These are phyloP conservation scores for Sporothrix inflata DNA, from an alignment of 2,329 filamentous ascomycete genomes.

Conservation along the genomic window DNA sequence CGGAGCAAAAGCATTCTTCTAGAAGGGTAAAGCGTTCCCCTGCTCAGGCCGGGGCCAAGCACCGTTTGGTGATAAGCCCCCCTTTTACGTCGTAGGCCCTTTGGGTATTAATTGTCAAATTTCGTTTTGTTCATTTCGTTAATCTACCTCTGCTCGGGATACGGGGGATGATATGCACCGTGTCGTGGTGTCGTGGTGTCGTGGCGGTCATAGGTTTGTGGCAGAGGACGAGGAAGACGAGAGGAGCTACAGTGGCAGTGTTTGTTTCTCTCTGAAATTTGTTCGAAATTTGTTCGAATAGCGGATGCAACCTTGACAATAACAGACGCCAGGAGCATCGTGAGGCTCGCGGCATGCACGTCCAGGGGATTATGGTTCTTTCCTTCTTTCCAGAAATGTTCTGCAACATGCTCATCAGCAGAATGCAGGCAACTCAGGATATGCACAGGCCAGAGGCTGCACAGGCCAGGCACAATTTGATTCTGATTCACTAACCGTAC, in stretches of 20 bases:
- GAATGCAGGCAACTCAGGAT: not conserved
- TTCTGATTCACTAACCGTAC: constrained; percentile 5
- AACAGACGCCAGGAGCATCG: not conserved
- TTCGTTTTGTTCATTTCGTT: constrained; percentile 24
- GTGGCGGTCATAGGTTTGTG: not conserved
- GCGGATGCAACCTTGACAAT: constrained; percentile 17
- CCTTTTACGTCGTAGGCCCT: not conserved
- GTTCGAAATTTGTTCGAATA: constrained; percentile 21
- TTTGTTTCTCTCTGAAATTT: constrained; percentile 3
- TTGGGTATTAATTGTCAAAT: constrained; percentile 6
- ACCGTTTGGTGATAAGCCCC: not conserved
- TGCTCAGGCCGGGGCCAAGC: not conserved
- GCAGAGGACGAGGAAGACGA: not conserved
- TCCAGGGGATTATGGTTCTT: not conserved
- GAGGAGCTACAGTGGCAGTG: not conserved
- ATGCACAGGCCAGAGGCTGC: not conserved
- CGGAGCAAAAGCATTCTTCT: not conserved
- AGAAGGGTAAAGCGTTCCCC: constrained; percentile 5
- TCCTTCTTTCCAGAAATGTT: constrained; percentile 8
- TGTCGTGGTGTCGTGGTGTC: not conserved
- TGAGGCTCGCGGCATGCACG: not conserved
- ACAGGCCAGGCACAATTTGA: constrained; percentile 19
- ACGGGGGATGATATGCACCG: not conserved
- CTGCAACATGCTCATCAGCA: constrained; percentile 5
- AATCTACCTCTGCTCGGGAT: not conserved